Evolutionary conservation across 257 asterid genomes (phyloP), one percentile per base, ranked within the genome.

Genomic region (Mitragyna speciosa): DNA sequence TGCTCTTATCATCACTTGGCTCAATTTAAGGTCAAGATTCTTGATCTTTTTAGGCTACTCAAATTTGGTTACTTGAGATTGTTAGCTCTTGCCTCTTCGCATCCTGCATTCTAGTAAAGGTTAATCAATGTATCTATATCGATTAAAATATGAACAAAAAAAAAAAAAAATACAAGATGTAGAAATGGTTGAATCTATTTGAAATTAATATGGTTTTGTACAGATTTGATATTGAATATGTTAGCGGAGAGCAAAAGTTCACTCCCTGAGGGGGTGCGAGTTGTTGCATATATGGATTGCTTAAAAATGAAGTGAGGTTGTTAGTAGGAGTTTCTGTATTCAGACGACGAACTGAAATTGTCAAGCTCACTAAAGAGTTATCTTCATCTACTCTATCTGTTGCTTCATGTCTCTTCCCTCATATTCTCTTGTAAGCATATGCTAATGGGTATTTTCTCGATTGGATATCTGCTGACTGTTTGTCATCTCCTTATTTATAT

Each of bases 1-100:
- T 33, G 75, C 90, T 89, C 88, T 89, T 48, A 65, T 95, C 86
- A 91, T 93, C 64, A 89, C 97, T 71, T 95, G 99, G 99, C 86
- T 93, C 80, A 95, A 93, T 86, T 82, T 95, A 80, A 95, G 99
- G 99, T 93, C 33, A 73, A 36, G 41, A 36, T 36, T 36, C 41
- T 36, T 36, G 4, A 69, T 45, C 74, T 4, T 81, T 74, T 54
- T 43, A 8, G 71, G 51, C 26, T 75, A 39, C 51, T 77, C 43
- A 33, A 36, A 36, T 56, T 64, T 36, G 39, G n/a, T 45, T 11
- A 65, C 28, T 77, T 72, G 20, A 26, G 49, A 64, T 24, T 67
- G 49, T 28, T 43, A 9, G 48, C 76, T 73, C n/a, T 80, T 20
- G 15, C 3, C 41, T 36, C 41, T 36, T 36, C 2, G 41, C 41